phyloP scores from a whole-genome alignment of 164 flowering plant genomes.

The Nymphaea colorata region DNA sequence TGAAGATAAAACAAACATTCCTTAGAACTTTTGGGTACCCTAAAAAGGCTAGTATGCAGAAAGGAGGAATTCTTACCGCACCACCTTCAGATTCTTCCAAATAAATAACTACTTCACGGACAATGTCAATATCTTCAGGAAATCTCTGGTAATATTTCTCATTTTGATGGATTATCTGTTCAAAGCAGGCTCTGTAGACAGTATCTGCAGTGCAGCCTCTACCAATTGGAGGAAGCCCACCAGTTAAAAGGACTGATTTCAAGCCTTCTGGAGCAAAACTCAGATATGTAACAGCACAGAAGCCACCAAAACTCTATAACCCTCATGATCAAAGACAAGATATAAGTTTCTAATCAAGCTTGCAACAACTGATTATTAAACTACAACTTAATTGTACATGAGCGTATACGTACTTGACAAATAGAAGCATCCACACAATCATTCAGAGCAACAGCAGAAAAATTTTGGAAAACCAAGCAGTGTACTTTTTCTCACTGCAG shows the following conservation, averaged over 20 bases:
- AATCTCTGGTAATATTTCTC: constrained; percentile 85
- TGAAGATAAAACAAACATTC: background rate
- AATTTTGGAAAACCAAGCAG: too few species aligned
- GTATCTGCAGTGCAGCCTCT: constrained; percentile 70
- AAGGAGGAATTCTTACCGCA: constrained; percentile 38
- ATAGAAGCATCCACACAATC: too few species aligned
- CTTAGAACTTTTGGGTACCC: background rate
- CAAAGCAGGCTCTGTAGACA: constrained; percentile 58
- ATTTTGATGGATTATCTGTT: constrained; percentile 52
- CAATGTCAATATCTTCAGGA: constrained; percentile 78
- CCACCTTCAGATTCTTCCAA: constrained; percentile 75
- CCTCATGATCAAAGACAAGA: too few species aligned
- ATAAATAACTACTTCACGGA: constrained; percentile 61
- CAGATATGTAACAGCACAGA: constrained; percentile 91
- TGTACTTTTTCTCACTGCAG: too few species aligned
- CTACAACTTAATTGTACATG: too few species aligned
- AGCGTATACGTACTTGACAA: too few species aligned
- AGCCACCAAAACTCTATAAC: constrained; percentile 89
- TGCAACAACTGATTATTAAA: too few species aligned
- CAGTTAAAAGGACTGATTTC: constrained; percentile 79
- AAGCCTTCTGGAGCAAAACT: constrained; percentile 91
- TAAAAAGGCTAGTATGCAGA: background rate
- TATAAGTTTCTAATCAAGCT: too few species aligned
- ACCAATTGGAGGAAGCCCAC: constrained; percentile 85
- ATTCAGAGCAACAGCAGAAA: too few species aligned